These are phyloP conservation scores for Micromonas commoda DNA, from an alignment of 139 green algal genomes.

Conservation along the genomic window DNA sequence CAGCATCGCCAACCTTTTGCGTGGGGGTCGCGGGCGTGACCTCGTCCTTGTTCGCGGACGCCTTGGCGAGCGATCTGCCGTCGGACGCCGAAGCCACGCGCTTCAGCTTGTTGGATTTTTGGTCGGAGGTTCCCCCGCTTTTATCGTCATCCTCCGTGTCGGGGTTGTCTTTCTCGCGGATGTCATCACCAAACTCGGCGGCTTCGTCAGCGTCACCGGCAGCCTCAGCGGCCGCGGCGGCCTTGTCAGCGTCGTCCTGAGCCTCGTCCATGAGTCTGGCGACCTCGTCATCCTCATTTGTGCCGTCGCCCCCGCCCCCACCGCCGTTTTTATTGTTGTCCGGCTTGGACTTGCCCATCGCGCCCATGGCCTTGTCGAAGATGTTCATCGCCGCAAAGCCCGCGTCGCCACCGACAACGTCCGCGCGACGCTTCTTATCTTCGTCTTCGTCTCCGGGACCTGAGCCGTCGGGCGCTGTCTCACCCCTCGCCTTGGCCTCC, in stretches of 20 bases:
- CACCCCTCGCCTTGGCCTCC: neutral
- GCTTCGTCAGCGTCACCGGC: conserved; percentile 22
- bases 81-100: neutral
- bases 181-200: conserved; percentile 17
- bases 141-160: conserved; percentile 21
- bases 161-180: conserved; percentile 16
- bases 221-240: conserved; percentile 1
- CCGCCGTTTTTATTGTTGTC: neutral
- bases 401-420: neutral
- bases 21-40: neutral
- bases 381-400: neutral
- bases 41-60: neutral
- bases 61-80: neutral
- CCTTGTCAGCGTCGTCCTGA: conserved; percentile 9
- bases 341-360: neutral
- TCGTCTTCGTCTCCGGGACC: conserved; percentile 36
- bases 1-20: neutral
- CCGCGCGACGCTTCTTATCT: neutral
- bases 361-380: neutral
- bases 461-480: conserved; percentile 37
- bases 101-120: neutral
- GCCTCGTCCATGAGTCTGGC: conserved; percentile 10
- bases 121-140: too few relatives aligned
- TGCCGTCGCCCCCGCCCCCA: conserved; percentile 25
- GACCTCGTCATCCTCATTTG: conserved; percentile 12